Evolutionary conservation across 2,329 filamentous ascomycete species (phyloP).

Genomic region (Ascochyta fabae): DNA sequence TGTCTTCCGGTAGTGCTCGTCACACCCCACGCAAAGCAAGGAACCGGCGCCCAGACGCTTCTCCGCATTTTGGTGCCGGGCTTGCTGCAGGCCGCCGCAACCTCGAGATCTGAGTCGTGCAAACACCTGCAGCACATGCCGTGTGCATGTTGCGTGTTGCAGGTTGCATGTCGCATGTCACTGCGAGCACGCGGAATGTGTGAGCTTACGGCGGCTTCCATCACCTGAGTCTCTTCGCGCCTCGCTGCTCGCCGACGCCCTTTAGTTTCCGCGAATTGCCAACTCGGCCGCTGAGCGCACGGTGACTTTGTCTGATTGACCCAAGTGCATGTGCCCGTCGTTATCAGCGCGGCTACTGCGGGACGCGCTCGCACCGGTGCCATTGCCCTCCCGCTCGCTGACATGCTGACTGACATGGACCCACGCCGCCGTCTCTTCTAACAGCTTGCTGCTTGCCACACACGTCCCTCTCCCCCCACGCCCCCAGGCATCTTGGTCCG

Average conservation of each 20-base stretch:
- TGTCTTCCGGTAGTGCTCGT: constrained; percentile 7
- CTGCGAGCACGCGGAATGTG: neutral
- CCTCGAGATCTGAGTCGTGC: neutral
- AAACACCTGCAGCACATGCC: neutral
- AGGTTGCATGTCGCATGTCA: neutral
- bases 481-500: neutral
- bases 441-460: neutral
- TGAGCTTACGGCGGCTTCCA: neutral
- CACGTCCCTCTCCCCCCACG: constrained; percentile 3
- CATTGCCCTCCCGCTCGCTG: constrained; percentile 11
- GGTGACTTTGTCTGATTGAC: neutral
- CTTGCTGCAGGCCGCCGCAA: constrained; percentile 1
- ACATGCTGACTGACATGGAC: constrained; percentile 1
- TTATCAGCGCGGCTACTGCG: constrained; percentile 15
- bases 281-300: neutral
- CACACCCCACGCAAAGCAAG: constrained; percentile 10
- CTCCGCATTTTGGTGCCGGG: constrained; percentile 9
- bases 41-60: neutral
- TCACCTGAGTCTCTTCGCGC: neutral
- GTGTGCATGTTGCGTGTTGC: neutral
- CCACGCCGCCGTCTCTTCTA: constrained; percentile 3
- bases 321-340: neutral
- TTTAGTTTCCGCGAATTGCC: too few relatives aligned
- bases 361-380: constrained; percentile 3
- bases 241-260: too few relatives aligned